Evolutionary conservation across 768 basidiomycete species (phyloP), one percentile per base, ranked within the genome.

Genomic region (Pholiota conissans): DNA sequence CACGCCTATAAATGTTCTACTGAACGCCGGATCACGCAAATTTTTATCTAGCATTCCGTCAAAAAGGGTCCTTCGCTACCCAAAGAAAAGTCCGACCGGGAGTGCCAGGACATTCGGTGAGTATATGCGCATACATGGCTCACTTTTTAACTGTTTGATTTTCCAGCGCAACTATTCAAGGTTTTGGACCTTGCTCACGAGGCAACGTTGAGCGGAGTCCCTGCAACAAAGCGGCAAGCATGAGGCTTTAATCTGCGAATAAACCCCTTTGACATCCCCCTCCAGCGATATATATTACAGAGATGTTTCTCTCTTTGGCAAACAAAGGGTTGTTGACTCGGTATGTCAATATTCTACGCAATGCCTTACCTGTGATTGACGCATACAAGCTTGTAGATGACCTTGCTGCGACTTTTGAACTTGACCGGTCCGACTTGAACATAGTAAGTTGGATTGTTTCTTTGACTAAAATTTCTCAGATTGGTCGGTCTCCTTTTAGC

Each of bases 231-330:
- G 73, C 74, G 88, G 86, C 85, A 61, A 56, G 34, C n/a, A 14
- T 2, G 5, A 20, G 42, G 13, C 2, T 39, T 24, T 24, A 18
- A n/a, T 26, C 26, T 24, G 27, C 46, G 48, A 8, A 27, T 47
- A 2, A 20, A 53, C 26, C 54, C 54, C 55, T 52, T 53, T 57
- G 58, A 63, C 54, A 46, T 35, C 18, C 24, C 18, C 24, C 26
- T 48, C 1, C 57, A 94, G 95, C 13, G 94, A 96, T 70, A 81
- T 96, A 14, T 98, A 83, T 72, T 98, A 98, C 73, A 85, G 85
- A 61, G 92, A 96, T 57, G 89, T 93, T 1, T 61, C 70, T 0
- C 73, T 97, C 5, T 98, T 96, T 73, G 84, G 79, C 59, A 82
- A 76, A 6, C 95, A 98, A 69, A 71, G 74, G n/a, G 79, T 81